These are phyloP conservation scores for Aspergillus piperis DNA, from an alignment of 2,329 filamentous ascomycete species.

Conservation along the genomic window DNA sequence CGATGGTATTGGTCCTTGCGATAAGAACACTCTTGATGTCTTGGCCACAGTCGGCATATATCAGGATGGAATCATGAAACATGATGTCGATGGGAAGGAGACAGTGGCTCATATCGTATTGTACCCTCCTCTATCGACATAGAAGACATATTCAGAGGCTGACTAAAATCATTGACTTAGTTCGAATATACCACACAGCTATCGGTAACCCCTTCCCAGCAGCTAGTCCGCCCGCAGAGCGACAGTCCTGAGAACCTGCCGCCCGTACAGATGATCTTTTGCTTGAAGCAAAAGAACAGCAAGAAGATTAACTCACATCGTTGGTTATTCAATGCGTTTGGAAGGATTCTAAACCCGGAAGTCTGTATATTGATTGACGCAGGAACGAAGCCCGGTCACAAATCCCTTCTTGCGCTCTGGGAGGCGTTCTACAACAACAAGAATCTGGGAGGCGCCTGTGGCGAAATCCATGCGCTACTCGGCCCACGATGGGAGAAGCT, in stretches of 20 bases:
- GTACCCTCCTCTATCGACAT: too few species aligned
- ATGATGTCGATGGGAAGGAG: constrained; percentile 94
- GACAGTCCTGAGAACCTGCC: constrained; percentile 82
- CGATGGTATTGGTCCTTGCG: constrained; percentile 95
- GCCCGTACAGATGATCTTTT: constrained; percentile 99
- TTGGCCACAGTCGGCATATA: constrained; percentile 93
- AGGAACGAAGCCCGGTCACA: constrained; percentile 91
- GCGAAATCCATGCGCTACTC: constrained; percentile 98
- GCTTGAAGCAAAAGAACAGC: constrained; percentile 96
- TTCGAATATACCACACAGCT: constrained; percentile 99
- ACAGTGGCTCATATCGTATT: constrained; percentile 79
- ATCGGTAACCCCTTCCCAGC: constrained; percentile 94
- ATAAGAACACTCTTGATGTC: constrained; percentile 91
- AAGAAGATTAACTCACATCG: constrained; percentile 99
- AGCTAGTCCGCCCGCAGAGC: constrained; percentile 88
- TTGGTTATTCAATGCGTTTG: constrained; percentile 98
- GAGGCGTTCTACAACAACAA: constrained; percentile 99
- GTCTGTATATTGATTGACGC: constrained; percentile 95
- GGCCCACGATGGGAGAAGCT: constrained; percentile 88
- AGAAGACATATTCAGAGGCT: too few species aligned
- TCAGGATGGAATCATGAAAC: constrained; percentile 98
- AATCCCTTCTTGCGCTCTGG: constrained; percentile 90
- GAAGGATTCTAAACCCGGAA: constrained; percentile 93
- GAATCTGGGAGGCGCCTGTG: constrained; percentile 94
- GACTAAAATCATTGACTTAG: too few species aligned